Percentiles rank a stretch among this genome's conserved stretches.
Evolutionary conservation across 2,329 filamentous ascomycete species (phyloP).

Genomic region (Botrytis galanthina): DNA sequence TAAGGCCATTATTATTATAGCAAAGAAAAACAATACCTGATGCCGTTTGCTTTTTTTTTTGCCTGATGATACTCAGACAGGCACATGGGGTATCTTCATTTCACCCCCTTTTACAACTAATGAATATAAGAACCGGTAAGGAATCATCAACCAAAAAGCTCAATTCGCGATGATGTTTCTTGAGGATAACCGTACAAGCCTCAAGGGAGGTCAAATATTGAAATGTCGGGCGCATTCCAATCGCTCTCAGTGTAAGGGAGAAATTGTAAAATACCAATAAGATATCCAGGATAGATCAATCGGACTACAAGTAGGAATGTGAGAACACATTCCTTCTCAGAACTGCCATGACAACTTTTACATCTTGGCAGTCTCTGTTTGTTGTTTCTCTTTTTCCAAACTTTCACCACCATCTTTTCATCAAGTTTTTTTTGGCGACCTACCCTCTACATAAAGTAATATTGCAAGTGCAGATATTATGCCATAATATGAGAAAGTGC

Average conservation of each 20-base stretch:
- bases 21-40: neutral
- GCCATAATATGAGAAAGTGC: neutral
- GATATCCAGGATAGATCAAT: neutral
- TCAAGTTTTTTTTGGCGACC: neutral
- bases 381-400: neutral
- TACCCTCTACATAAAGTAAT: neutral
- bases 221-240: neutral
- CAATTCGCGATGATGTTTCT: neutral
- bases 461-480: constrained; percentile 12
- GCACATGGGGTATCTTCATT: neutral
- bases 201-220: neutral
- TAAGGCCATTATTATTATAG: neutral
- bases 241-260: neutral
- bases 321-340: neutral
- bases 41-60: neutral
- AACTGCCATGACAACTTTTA: neutral
- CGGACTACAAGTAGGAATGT: neutral
- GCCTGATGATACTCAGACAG: neutral
- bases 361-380: neutral
- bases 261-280: constrained; percentile 3
- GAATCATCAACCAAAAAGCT: neutral
- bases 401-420: neutral
- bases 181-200: neutral
- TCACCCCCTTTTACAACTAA: neutral
- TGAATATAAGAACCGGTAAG: neutral